phyloP scores from a whole-genome alignment of 2,329 filamentous ascomycete genomes.

The Sporothrix protearum region DNA sequence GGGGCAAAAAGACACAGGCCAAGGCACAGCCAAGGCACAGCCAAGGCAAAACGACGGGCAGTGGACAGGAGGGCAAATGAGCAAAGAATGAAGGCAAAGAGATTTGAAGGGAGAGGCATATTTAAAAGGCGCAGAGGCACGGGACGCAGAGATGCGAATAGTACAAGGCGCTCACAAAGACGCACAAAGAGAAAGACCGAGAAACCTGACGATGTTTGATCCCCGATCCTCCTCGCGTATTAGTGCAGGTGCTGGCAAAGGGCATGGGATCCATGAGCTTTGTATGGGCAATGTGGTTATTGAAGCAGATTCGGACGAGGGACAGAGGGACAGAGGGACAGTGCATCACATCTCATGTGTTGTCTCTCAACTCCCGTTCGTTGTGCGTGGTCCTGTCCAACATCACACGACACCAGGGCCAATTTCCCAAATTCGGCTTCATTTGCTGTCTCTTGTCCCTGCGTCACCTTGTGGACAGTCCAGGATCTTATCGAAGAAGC shows the following conservation, averaged over 20 bases:
- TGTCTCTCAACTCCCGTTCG: background rate
- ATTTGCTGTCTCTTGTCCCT: constrained; percentile 4
- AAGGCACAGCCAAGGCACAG: background rate
- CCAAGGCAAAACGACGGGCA: background rate
- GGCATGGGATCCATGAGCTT: no score
- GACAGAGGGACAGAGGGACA: background rate
- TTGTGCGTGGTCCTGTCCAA: background rate
- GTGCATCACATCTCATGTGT: background rate
- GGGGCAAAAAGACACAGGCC: background rate
- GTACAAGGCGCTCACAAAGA: background rate
- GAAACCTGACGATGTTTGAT: background rate
- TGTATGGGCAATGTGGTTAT: background rate
- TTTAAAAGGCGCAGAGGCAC: background rate
- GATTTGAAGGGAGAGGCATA: background rate
- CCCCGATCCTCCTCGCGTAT: constrained; percentile 4
- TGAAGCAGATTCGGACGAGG: background rate
- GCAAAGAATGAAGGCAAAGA: background rate
- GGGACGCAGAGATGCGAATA: no score
- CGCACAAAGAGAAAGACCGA: background rate
- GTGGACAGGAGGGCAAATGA: background rate
- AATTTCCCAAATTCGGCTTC: background rate
- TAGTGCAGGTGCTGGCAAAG: background rate
- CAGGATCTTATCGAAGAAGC: background rate
- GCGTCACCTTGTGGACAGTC: background rate
- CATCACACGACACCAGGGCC: background rate